Evolutionary conservation across 2,329 filamentous ascomycete genomes (phyloP).

Genomic region (Claviceps citrina): DNA sequence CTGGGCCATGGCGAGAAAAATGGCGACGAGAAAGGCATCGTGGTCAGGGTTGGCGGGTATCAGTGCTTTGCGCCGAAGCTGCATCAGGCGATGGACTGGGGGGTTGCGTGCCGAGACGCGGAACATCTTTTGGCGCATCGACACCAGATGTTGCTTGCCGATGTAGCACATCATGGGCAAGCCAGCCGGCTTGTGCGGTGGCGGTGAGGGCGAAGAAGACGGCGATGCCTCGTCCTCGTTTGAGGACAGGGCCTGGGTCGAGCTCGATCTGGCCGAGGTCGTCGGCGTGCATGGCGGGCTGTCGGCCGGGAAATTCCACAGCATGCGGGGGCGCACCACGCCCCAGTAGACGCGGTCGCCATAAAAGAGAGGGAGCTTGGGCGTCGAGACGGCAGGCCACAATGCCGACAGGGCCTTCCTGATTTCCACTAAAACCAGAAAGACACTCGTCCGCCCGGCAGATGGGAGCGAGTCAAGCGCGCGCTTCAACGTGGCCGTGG

Average conservation of each 20-base stretch:
- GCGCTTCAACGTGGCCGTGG: too few species aligned
- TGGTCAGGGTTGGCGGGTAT: constrained; percentile 32
- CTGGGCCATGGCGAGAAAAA: constrained; percentile 43
- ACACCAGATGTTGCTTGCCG: constrained; percentile 29
- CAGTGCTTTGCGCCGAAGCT: constrained; percentile 30
- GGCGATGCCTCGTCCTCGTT: constrained; percentile 15
- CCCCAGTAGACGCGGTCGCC: constrained; percentile 29
- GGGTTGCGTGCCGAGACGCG: constrained; percentile 28
- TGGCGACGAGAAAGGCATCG: constrained; percentile 36
- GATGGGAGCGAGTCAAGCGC: too few species aligned
- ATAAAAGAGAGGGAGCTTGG: too few species aligned
- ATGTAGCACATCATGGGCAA: constrained; percentile 30
- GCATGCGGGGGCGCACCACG: constrained; percentile 31
- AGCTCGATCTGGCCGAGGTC: too few species aligned
- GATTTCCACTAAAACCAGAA: too few species aligned
- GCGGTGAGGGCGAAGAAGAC: constrained; percentile 9
- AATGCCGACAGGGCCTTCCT: too few species aligned
- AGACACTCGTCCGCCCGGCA: too few species aligned
- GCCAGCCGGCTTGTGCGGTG: constrained; percentile 11
- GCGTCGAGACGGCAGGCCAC: too few species aligned
- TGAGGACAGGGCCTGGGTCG: constrained; percentile 18
- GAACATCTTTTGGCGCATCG: constrained; percentile 32
- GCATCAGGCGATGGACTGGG: constrained; percentile 33
- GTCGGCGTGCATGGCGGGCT: constrained; percentile 12
- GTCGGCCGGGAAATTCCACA: constrained; percentile 29